Evolutionary conservation across 2,329 filamentous ascomycete genomes (phyloP).

Genomic region (Orbilia quercus): DNA sequence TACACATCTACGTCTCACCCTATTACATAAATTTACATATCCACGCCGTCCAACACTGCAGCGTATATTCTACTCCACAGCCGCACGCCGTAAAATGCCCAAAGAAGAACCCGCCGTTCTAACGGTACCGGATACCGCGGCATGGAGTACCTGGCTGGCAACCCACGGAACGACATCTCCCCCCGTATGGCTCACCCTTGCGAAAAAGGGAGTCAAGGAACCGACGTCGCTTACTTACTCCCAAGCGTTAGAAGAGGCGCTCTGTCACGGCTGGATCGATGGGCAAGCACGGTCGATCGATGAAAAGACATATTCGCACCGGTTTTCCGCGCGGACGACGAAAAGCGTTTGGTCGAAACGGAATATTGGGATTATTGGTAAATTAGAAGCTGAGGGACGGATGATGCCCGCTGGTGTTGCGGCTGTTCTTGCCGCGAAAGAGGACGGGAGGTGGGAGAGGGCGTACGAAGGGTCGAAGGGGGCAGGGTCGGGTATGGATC

Average conservation of each 20-base stretch:
- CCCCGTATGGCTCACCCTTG: slow-evolving; percentile 61
- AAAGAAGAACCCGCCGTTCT: slow-evolving; percentile 58
- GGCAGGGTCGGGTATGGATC: slow-evolving; percentile 64
- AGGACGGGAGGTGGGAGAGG: slow-evolving; percentile 70
- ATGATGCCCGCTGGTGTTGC: slow-evolving; percentile 67
- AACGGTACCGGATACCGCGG: slow-evolving; percentile 57
- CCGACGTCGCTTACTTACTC: slow-evolving; percentile 61
- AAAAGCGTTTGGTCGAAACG: slow-evolving; percentile 71
- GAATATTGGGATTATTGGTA: slow-evolving; percentile 69
- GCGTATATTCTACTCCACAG: too few species aligned
- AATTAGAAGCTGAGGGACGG: slow-evolving; percentile 65
- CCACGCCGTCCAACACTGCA: background rate
- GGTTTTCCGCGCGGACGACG: slow-evolving; percentile 70
- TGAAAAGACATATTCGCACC: slow-evolving; percentile 67
- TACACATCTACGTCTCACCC: slow-evolving; percentile 1
- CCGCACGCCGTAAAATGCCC: too few species aligned
- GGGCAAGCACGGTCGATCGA: slow-evolving; percentile 67
- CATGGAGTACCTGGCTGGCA: slow-evolving; percentile 60
- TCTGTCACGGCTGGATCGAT: slow-evolving; percentile 74
- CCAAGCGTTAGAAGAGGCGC: slow-evolving; percentile 63
- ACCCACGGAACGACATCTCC: slow-evolving; percentile 57
- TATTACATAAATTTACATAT: background rate
- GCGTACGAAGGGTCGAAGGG: slow-evolving; percentile 69
- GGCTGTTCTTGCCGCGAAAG: slow-evolving; percentile 69
- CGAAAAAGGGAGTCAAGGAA: slow-evolving; percentile 59